Percentiles rank a stretch among this genome's conserved stretches.
Conservation (phyloP, 164 flowering plant species). For the Nymphaea thermarum region DNA sequence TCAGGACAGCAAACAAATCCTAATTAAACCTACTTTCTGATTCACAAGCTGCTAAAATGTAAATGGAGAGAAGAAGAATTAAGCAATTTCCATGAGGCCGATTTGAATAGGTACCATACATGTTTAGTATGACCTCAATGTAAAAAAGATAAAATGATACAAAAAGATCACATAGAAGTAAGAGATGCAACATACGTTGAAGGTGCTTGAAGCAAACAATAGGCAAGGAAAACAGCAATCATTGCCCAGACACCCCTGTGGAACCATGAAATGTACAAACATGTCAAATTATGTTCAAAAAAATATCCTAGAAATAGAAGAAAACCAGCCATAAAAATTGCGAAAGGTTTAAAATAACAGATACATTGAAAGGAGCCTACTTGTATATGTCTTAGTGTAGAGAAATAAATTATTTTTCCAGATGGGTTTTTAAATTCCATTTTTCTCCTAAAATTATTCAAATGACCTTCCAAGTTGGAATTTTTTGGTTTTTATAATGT, state of each 20-base stretch:
- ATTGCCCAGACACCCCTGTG: conserved; percentile 91
- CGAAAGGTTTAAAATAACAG: too few relatives aligned
- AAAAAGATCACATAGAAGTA: background rate
- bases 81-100: background rate
- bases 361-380: too few relatives aligned
- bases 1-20: too few relatives aligned
- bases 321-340: too few relatives aligned
- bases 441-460: too few relatives aligned
- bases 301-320: too few relatives aligned
- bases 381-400: too few relatives aligned
- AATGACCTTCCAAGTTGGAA: background rate
- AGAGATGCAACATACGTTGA: conserved; percentile 63
- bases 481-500: background rate
- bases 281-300: background rate
- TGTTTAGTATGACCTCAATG: background rate
- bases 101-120: background rate
- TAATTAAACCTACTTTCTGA: too few relatives aligned
- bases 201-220: conserved; percentile 97
- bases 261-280: background rate
- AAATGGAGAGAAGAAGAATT: too few relatives aligned
- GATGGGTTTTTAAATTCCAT: too few relatives aligned
- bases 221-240: conserved; percentile 92
- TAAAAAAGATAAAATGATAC: background rate
- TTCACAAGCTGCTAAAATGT: too few relatives aligned
- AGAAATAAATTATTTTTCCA: too few relatives aligned